phyloP scores from a whole-genome alignment of 208 protist genomes.

The Spongospora subterranea region DNA sequence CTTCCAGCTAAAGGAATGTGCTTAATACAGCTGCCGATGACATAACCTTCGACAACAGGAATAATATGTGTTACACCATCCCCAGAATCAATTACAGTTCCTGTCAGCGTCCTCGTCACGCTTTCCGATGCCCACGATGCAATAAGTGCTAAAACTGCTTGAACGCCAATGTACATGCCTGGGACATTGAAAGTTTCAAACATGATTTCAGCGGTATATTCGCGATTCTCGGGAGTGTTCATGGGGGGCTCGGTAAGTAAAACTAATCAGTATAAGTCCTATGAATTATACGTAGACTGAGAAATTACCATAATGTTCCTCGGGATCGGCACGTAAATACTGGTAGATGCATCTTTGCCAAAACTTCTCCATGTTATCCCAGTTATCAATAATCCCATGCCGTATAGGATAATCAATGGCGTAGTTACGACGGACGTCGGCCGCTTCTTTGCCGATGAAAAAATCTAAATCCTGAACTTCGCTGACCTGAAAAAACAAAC shows the following conservation, averaged over 20 bases:
- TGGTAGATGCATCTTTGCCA: conserved; percentile 96
- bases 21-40: conserved; percentile 90
- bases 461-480: conserved; percentile 89
- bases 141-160: conserved; percentile 91
- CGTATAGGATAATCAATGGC: conserved; percentile 83
- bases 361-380: conserved; percentile 95
- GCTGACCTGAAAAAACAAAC: conserved; percentile 31
- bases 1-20: conserved; percentile 93
- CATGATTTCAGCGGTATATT: conserved; percentile 97
- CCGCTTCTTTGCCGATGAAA: conserved; percentile 92
- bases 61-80: conserved; percentile 97
- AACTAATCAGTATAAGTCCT: conserved; percentile 11
- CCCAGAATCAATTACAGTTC: conserved; percentile 95
- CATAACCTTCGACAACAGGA: conserved; percentile 94
- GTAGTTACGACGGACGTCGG: conserved; percentile 69
- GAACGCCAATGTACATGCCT: conserved; percentile 90
- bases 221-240: conserved; percentile 95
- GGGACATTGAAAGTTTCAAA: conserved; percentile 99
- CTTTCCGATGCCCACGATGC: conserved; percentile 86
- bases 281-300: conserved; percentile 71
- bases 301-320: conserved; percentile 93
- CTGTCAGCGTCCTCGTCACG: conserved; percentile 80
- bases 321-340: conserved; percentile 94
- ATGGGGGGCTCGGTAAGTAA: conserved; percentile 91
- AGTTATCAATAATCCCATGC: conserved; percentile 91